These are phyloP conservation scores for Sporothrix schenckii DNA, from an alignment of 2,329 filamentous ascomycete genomes.

Conservation along the genomic window DNA sequence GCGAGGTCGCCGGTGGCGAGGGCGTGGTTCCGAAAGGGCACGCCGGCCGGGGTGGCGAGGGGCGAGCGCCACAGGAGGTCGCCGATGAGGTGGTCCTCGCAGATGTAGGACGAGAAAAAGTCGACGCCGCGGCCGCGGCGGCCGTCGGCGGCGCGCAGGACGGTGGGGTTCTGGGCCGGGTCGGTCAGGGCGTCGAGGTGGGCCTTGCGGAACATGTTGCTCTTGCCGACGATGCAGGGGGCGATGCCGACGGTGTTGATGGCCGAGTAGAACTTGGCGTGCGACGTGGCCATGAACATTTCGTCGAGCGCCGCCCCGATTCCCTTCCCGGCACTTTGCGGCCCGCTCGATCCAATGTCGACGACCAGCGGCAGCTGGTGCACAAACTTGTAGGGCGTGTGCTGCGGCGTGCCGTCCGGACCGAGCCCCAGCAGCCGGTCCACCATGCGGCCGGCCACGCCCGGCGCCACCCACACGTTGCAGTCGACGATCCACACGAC, in stretches of 20 bases:
- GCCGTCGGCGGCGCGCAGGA: slow-evolving; percentile 46
- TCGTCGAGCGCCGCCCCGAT: slow-evolving; percentile 80
- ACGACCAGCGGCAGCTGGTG: slow-evolving; percentile 90
- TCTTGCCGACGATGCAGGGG: slow-evolving; percentile 94
- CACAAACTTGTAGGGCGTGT: slow-evolving; percentile 80
- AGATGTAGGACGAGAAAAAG: slow-evolving; percentile 94
- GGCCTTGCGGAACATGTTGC: slow-evolving; percentile 95
- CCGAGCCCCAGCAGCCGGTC: slow-evolving; percentile 75
- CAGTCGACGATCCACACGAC: slow-evolving; percentile 95
- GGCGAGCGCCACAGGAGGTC: slow-evolving; percentile 82
- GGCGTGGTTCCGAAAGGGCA: slow-evolving; percentile 70
- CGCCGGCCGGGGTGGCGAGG: slow-evolving; percentile 47
- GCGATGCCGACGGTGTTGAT: slow-evolving; percentile 93
- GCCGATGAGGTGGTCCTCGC: slow-evolving; percentile 94
- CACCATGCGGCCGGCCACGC: slow-evolving; percentile 84
- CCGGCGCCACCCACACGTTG: slow-evolving; percentile 87
- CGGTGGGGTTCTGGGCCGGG: slow-evolving; percentile 48
- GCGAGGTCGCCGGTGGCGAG: slow-evolving; percentile 84
- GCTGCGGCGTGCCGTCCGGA: slow-evolving; percentile 44
- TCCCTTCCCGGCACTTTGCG: slow-evolving; percentile 42
- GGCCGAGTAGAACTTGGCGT: slow-evolving; percentile 96
- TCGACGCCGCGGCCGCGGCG: slow-evolving; percentile 71
- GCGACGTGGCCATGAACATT: slow-evolving; percentile 88
- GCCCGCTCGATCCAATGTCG: slow-evolving; percentile 54
- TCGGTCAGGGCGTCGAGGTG: slow-evolving; percentile 77